Percentiles rank a stretch among this genome's conserved stretches.
Conservation (phyloP, 257 asterid species). For the Verbena officinalis region DNA sequence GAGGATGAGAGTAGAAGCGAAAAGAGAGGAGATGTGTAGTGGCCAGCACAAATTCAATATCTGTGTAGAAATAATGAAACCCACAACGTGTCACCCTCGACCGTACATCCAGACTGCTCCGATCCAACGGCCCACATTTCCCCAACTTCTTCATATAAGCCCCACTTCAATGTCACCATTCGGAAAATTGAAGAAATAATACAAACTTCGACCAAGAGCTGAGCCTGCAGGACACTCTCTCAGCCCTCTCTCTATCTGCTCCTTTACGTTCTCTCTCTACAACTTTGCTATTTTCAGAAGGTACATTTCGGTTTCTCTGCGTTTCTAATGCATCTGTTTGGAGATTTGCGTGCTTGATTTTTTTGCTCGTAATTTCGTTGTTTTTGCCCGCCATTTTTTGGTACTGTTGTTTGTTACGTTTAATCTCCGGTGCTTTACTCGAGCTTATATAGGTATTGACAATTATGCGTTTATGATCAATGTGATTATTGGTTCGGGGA, state of each 20-base stretch:
- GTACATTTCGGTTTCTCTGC: conserved; percentile 29
- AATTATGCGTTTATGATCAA: conserved; percentile 20
- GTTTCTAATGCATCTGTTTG: conserved; percentile 1
- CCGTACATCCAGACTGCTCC: conserved; percentile 34
- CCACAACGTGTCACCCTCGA: conserved; percentile 47
- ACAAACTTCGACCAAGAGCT: not conserved
- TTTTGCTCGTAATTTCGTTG: not conserved
- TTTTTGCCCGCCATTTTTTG: conserved; percentile 10
- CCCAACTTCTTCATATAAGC: conserved; percentile 33
- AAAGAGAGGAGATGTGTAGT: conserved; percentile 35
- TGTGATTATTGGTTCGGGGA: conserved; percentile 2
- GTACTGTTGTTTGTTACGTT: conserved; percentile 1
- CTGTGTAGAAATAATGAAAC: conserved; percentile 28
- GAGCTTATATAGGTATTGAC: not conserved
- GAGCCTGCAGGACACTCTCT: conserved; percentile 3
- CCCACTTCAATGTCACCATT: conserved; percentile 8
- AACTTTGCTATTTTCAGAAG: conserved; percentile 12
- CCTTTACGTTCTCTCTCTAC: not conserved
- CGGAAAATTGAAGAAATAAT: conserved; percentile 12
- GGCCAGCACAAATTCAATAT: conserved; percentile 32
- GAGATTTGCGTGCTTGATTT: not conserved
- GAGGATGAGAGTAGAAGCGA: conserved; percentile 34
- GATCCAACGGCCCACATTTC: conserved; percentile 34
- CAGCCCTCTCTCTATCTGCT: not conserved
- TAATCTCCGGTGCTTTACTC: not conserved